Evolutionary conservation across 2,329 filamentous ascomycete species (phyloP), one percentile per base, ranked within the genome.

Genomic region (Pseudogymnoascus sp.): DNA sequence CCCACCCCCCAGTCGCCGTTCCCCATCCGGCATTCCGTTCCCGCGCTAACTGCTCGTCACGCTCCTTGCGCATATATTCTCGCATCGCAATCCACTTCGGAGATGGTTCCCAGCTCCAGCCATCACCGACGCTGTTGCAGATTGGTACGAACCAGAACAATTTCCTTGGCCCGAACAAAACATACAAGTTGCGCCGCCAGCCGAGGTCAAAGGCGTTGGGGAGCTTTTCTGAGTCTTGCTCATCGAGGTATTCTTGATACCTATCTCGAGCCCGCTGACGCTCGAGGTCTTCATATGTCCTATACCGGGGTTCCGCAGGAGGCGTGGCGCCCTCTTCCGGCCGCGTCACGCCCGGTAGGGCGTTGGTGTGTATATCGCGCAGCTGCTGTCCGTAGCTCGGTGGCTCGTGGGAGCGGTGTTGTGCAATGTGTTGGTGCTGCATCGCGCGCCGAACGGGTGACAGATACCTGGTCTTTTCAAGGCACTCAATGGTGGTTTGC

Each of bases 191-290:
- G 45, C 83, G 83, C 64, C 83, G 86, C 83, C 88, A 88, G 65
- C 95, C 95, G 1, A 96, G 84, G 70, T 99, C 90, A 71, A 99
- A 99, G 2, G 93, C 95, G 72, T 95, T 93, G 1, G 95, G 95
- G 26, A 99, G 83, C 73, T 90, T 91, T 69, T 90, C 86, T 61
- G 87, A 91, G 75, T 97, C 93, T 73, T 91, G 83, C 73, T 97
- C 92, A 72, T 97, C 91, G 14, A 97, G 84, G 73, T 97, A 97
- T 62, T 85, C 82, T 67, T 88, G 82, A 71, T 93, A 93, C 66
- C 89, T 82, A 54, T 87, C 81, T 12, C 82, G 79, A 66, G 90
- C 86, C 40, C 87, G 81, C 63, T 83, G 78, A 23, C 82, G 81
- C 73, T 93, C 89, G 67, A 86, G 73, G 0, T 76, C 75, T 71